phyloP scores from a whole-genome alignment of 495 filamentous ascomycete species.

The Tuber brumale region DNA sequence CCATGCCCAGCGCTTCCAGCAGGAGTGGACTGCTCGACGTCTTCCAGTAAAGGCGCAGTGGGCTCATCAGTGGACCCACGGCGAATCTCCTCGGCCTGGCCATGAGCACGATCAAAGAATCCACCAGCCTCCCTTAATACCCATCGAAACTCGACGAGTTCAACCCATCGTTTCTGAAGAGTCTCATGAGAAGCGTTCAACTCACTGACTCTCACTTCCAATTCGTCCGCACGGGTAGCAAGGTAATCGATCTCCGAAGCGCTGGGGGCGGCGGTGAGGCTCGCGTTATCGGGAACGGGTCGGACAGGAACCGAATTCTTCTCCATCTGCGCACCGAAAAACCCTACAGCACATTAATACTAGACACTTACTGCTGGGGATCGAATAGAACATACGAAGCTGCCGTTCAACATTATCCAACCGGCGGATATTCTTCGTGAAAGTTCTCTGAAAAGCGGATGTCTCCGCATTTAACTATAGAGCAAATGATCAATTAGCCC shows the following conservation, averaged over 20 bases:
- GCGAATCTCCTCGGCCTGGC: slow-evolving; percentile 92
- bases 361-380: slow-evolving; percentile 3
- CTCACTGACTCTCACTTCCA: slow-evolving; percentile 84
- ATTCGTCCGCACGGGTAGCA: slow-evolving; percentile 78
- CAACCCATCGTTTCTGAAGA: slow-evolving; percentile 91
- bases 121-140: slow-evolving; percentile 89
- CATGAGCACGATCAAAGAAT: slow-evolving; percentile 94
- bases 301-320: slow-evolving; percentile 78
- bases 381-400: slow-evolving; percentile 59
- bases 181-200: slow-evolving; percentile 97
- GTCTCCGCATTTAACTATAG: slow-evolving; percentile 80
- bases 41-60: slow-evolving; percentile 39
- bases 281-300: slow-evolving; percentile 75
- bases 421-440: slow-evolving; percentile 92
- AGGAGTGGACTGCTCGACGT: slow-evolving; percentile 38
- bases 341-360: slow-evolving; percentile 52
- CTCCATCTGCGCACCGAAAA: slow-evolving; percentile 90
- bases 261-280: slow-evolving; percentile 75
- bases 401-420: slow-evolving; percentile 98
- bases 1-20: slow-evolving; percentile 25
- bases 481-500: background rate
- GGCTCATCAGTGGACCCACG: slow-evolving; percentile 83
- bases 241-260: slow-evolving; percentile 93
- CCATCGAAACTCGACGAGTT: slow-evolving; percentile 96
- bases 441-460: slow-evolving; percentile 91